These are phyloP conservation scores for Tinospora cordifolia DNA, from an alignment of 164 flowering plant genomes.

Conservation along the genomic window DNA sequence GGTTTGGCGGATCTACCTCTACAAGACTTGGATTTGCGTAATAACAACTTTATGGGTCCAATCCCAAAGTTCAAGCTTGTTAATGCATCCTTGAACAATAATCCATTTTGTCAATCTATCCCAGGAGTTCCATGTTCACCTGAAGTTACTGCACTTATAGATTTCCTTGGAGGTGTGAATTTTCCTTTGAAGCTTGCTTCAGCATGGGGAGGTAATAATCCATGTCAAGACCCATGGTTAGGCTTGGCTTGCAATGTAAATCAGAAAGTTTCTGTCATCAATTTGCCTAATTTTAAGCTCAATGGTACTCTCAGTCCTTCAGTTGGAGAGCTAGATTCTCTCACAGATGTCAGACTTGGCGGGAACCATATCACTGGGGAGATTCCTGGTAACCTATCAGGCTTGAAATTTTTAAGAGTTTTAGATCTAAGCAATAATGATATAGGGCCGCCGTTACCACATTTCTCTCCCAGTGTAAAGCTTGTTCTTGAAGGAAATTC, in stretches of 20 bases:
- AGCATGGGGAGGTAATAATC: constrained; percentile 69
- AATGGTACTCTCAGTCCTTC: constrained; percentile 72
- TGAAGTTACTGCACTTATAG: constrained; percentile 54
- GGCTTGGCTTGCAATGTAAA: constrained; percentile 46
- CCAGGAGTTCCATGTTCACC: constrained; percentile 52
- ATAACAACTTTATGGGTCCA: constrained; percentile 54
- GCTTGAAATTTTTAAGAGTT: constrained; percentile 38
- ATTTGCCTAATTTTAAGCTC: constrained; percentile 41
- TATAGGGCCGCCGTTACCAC: constrained; percentile 60
- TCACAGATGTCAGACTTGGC: constrained; percentile 35
- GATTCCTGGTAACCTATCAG: constrained; percentile 40
- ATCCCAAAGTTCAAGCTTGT: constrained; percentile 41
- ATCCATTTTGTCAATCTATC: constrained; percentile 47
- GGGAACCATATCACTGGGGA: constrained; percentile 44
- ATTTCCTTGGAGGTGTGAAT: constrained; percentile 46
- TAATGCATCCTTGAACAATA: constrained; percentile 28
- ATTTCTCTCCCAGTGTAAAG: constrained; percentile 34
- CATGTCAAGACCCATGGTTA: constrained; percentile 58
- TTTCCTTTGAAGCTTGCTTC: constrained; percentile 47
- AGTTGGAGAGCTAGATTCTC: constrained; percentile 45
- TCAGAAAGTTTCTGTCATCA: constrained; percentile 39
- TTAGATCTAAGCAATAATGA: constrained; percentile 58
- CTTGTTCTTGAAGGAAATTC: constrained; percentile 45
- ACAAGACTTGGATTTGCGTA: constrained; percentile 38
- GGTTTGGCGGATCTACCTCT: constrained; percentile 37